These are phyloP conservation scores for Anethum foeniculum DNA, from an alignment of 140 eudicot genomes.

Conservation along the genomic window DNA sequence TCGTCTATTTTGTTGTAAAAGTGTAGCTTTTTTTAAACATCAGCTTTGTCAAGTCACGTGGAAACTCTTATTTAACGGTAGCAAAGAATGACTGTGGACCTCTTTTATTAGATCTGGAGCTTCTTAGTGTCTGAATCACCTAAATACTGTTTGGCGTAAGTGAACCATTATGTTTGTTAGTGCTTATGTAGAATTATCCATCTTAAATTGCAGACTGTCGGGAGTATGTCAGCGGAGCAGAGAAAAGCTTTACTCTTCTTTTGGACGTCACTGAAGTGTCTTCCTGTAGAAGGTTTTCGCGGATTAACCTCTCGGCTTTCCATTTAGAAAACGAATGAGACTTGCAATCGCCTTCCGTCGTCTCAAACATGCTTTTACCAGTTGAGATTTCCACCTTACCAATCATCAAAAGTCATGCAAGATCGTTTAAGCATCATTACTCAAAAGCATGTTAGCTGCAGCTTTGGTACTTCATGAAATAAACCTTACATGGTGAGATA, in stretches of 20 bases:
- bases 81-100: background rate
- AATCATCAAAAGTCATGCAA: conserved; percentile 48
- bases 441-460: conserved; percentile 76
- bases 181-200: background rate
- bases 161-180: background rate
- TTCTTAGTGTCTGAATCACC: background rate
- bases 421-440: conserved; percentile 51
- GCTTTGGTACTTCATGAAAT: conserved; percentile 79
- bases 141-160: background rate
- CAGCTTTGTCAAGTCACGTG: background rate
- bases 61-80: background rate
- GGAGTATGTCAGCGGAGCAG: conserved; percentile 48
- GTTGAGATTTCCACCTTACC: conserved; percentile 62
- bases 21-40: background rate
- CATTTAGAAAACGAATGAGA: conserved; percentile 39
- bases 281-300: conserved; percentile 76
- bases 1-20: background rate
- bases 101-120: background rate
- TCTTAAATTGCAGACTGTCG: conserved; percentile 44
- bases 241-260: conserved; percentile 66
- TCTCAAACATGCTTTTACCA: conserved; percentile 83
- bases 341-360: conserved; percentile 53
- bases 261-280: conserved; percentile 77
- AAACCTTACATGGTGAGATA: background rate
- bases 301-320: conserved; percentile 71